Conservation (phyloP, 495 filamentous ascomycete species). For the Penicillium desertorum region DNA sequence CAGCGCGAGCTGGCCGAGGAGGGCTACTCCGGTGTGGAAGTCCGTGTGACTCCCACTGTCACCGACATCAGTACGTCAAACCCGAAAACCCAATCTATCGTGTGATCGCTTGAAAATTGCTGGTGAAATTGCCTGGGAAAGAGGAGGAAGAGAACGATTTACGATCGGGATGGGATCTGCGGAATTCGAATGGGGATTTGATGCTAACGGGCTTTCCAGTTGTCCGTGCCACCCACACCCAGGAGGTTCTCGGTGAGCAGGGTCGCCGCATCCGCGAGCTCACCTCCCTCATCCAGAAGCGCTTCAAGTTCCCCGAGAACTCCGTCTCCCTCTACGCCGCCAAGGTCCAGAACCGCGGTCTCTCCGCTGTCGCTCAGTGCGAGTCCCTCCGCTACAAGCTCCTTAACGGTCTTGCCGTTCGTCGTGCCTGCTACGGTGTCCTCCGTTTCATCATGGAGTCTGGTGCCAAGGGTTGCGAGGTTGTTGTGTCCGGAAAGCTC, state of each 20-base stretch:
- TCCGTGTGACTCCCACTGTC: constrained; percentile 98
- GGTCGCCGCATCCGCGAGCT: constrained; percentile 99
- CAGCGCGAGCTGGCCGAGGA: constrained; percentile 99
- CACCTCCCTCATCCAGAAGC: constrained; percentile 99
- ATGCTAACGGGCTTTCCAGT: constrained; percentile 55
- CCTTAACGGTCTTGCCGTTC: constrained; percentile 96
- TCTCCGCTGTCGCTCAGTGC: constrained; percentile 99
- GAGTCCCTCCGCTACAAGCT: constrained; percentile 99
- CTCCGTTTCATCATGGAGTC: constrained; percentile 99
- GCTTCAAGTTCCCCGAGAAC: constrained; percentile 99
- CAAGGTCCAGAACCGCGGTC: constrained; percentile 99
- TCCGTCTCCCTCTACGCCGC: constrained; percentile 98
- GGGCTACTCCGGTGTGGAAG: constrained; percentile 99
- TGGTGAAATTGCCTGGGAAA: constrained; percentile 14
- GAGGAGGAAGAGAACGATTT: constrained; percentile 12
- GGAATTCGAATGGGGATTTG: constrained; percentile 16
- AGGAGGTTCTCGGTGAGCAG: constrained; percentile 99
- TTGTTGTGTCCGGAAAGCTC: constrained; percentile 98
- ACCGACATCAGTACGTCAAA: constrained; percentile 87
- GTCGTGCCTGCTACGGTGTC: constrained; percentile 98
- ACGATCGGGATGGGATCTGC: constrained; percentile 6
- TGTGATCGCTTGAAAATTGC: constrained; percentile 14
- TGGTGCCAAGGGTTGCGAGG: constrained; percentile 99
- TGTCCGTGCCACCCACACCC: constrained; percentile 99
- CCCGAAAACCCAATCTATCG: constrained; percentile 19